Percentiles rank a stretch among this genome's conserved stretches.
Evolutionary conservation across 257 asterid species (phyloP).

Genomic region (Schizonepeta tenuifolia): DNA sequence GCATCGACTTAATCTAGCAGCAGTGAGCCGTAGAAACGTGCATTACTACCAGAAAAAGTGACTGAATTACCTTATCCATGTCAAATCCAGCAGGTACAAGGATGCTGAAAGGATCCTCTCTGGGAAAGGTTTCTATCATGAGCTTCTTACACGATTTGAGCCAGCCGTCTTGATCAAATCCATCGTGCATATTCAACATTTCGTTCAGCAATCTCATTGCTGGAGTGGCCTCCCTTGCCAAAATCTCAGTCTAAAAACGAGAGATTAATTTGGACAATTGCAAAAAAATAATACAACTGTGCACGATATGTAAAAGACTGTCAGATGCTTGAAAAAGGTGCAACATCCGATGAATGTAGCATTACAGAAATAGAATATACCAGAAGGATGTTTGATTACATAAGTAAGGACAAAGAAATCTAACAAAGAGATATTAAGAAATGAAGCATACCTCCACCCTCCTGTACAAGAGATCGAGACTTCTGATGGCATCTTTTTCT

Average conservation of each 20-base stretch:
- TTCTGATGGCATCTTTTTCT: conserved; percentile 91
- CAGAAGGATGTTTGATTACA: not conserved
- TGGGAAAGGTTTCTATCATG: conserved; percentile 84
- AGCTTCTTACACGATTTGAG: conserved; percentile 78
- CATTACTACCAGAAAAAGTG: not conserved
- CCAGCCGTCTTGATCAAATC: conserved; percentile 86
- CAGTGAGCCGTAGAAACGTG: not conserved
- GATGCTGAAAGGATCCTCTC: conserved; percentile 96
- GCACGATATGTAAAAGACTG: not conserved
- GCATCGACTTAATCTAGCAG: not conserved
- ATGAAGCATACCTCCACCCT: conserved; percentile 77
- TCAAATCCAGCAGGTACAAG: conserved; percentile 91
- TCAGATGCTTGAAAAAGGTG: not conserved
- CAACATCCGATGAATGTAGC: not conserved
- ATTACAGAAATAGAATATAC: not conserved
- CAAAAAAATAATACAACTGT: not conserved
- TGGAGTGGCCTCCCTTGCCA: conserved; percentile 86
- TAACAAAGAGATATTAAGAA: conserved; percentile 5
- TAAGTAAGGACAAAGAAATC: conserved; percentile 12
- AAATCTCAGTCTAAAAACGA: conserved; percentile 68
- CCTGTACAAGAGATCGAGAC: conserved; percentile 95
- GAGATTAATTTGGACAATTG: conserved; percentile 13
- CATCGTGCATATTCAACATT: conserved; percentile 86
- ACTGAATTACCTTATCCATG: conserved; percentile 69
- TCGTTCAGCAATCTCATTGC: conserved; percentile 91